phyloP scores from a whole-genome alignment of 148 eudicot species.

The Chenopodium berlandieri region DNA sequence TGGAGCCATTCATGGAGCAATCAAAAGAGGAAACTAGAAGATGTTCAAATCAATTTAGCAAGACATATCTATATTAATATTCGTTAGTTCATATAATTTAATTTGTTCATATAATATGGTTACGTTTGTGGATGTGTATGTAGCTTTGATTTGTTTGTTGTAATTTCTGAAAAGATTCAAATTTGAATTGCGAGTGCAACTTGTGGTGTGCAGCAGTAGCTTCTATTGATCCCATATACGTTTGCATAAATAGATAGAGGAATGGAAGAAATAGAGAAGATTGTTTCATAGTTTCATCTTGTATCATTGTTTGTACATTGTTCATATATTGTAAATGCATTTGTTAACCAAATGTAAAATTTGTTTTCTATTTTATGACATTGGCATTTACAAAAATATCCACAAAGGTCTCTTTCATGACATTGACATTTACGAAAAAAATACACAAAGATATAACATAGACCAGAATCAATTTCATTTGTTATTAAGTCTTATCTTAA shows the following conservation, averaged over 20 bases:
- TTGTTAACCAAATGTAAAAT: too few species aligned
- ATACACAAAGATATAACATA: too few species aligned
- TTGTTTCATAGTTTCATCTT: too few species aligned
- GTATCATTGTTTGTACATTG: too few species aligned
- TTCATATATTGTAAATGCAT: too few species aligned
- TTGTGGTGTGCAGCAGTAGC: background rate
- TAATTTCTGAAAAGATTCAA: background rate
- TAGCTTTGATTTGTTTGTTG: background rate
- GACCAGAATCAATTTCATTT: too few species aligned
- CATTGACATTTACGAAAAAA: too few species aligned
- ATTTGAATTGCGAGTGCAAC: background rate
- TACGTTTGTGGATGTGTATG: background rate
- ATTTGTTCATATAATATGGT: background rate
- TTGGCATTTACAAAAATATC: too few species aligned
- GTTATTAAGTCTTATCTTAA: too few species aligned
- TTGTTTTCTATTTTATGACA: too few species aligned
- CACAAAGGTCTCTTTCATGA: too few species aligned
- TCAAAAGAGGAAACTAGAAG: constrained; percentile 9
- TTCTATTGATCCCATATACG: background rate
- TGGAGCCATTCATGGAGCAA: constrained; percentile 39
- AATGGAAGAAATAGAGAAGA: too few species aligned
- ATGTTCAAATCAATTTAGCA: background rate
- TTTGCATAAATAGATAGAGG: background rate
- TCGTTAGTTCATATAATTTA: constrained; percentile 7
- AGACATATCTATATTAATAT: background rate